Evolutionary conservation across 1,284 basidiomycete genomes (phyloP), one percentile per base, ranked within the genome.

Genomic region (Ganoderma sinense): DNA sequence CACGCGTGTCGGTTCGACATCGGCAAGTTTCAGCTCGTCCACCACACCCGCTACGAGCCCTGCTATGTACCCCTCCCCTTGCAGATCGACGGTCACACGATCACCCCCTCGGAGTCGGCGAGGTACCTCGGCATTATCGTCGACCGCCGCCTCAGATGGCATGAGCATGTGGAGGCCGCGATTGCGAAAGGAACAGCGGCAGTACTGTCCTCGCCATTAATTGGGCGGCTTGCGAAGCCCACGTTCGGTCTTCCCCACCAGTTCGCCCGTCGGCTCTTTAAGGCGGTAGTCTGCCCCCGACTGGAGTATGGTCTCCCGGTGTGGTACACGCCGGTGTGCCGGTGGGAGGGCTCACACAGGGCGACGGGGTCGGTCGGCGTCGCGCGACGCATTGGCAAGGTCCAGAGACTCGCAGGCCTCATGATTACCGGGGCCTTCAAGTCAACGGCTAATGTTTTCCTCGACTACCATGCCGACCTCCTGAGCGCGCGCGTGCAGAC

Each of bases 1-100:
- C 69, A 69, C 11, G 69, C 65, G 1, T 67, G 69, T 14, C 61
- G 66, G 1, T 67, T 67, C 31, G 66, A 62, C 40, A 43, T 67
- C 7, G 51, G 39, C 51, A 67, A 67, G 60, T 67, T 67, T 40
- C 60, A 67, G 40, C 23, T 67, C 11, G 36, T 64, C 1, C 63
- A 64, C 20, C 18, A 41, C 41, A 68, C 66, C 0, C 53, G 62
- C 1, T 39, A 62, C 23, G 39, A 62, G 36, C 56, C 41, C 2
- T 18, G 40, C 2, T 65, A 68, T 33, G 2, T 14, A 1, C 62
- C 67, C 0, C 56, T 68, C 56, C 67, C 62, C 2, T 26, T 69
- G 7, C 11, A 14, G 11, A 65, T 69, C 13, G 51, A n/a, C 18
- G 59, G 26, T 1, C 40, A 58, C 23, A 61, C 29, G 4, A 51